phyloP scores from a whole-genome alignment of 257 asterid genomes.

The Nyctanthes arbortristis region DNA sequence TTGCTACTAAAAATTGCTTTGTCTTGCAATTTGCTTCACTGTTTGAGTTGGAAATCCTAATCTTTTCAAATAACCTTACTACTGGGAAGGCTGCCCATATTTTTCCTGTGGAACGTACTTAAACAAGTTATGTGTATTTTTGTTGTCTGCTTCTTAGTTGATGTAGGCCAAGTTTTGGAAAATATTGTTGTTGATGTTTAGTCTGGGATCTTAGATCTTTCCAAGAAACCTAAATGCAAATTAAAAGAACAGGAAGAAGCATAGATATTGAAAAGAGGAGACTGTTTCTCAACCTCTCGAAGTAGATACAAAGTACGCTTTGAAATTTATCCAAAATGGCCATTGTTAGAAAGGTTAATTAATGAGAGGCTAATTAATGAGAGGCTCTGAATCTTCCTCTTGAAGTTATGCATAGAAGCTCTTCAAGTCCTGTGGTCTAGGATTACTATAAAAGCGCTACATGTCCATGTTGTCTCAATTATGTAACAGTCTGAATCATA shows the following conservation, averaged over 20 bases:
- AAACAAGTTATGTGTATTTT: neutral
- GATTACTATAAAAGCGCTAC: neutral
- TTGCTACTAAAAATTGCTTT: neutral
- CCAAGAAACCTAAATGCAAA: neutral
- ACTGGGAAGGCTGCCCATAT: neutral
- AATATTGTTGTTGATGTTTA: neutral
- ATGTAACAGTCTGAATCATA: no score
- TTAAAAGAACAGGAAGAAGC: neutral
- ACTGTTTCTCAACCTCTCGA: no score
- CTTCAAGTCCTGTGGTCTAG: neutral
- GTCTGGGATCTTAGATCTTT: neutral
- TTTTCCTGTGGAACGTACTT: neutral
- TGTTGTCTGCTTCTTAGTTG: neutral
- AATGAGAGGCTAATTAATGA: no score
- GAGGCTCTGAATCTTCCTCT: neutral
- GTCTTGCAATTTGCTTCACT: neutral
- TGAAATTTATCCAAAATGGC: no score
- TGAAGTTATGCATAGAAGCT: neutral
- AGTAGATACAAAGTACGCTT: no score
- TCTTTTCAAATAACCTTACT: neutral
- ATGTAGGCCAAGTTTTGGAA: neutral
- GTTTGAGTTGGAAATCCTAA: conserved; percentile 1
- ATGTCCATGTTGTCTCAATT: neutral
- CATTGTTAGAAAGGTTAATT: neutral
- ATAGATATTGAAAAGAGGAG: no score